Percentiles rank a stretch among this genome's conserved stretches.
Conservation (phyloP, 1,284 basidiomycete genomes). For the Neonothopanus nambi region DNA sequence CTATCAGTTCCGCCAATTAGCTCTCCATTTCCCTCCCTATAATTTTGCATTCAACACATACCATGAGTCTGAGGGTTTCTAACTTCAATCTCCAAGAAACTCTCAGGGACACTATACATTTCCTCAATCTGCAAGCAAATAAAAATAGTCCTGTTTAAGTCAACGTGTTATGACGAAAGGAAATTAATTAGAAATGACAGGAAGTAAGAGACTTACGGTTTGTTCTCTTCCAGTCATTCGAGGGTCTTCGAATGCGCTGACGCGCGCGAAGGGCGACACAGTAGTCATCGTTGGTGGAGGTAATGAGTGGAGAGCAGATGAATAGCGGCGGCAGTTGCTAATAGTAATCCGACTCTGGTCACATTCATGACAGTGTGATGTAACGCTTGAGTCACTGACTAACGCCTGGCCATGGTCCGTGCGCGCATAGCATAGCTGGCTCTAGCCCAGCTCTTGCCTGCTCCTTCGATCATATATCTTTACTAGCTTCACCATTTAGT, state of each 20-base stretch:
- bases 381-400: too few relatives aligned
- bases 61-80: conserved; percentile 96
- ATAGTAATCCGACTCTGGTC: too few relatives aligned
- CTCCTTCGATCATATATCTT: too few relatives aligned
- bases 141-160: neutral
- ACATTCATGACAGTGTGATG: too few relatives aligned
- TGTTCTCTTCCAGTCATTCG: conserved; percentile 73
- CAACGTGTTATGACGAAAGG: neutral
- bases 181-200: conserved; percentile 13
- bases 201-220: conserved; percentile 57
- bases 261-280: conserved; percentile 80
- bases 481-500: too few relatives aligned
- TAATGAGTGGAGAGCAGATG: too few relatives aligned
- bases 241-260: conserved; percentile 73
- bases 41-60: conserved; percentile 35
- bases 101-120: conserved; percentile 97
- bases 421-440: too few relatives aligned
- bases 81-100: conserved; percentile 98
- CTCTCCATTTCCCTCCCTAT: neutral
- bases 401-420: too few relatives aligned
- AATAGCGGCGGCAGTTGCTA: too few relatives aligned
- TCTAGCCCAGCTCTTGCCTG: too few relatives aligned
- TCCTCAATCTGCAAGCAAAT: conserved; percentile 79
- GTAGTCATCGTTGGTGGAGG: conserved; percentile 46
- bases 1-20: conserved; percentile 39